phyloP scores from a whole-genome alignment of 2,329 filamentous ascomycete species.

The Colletotrichum cereale region DNA sequence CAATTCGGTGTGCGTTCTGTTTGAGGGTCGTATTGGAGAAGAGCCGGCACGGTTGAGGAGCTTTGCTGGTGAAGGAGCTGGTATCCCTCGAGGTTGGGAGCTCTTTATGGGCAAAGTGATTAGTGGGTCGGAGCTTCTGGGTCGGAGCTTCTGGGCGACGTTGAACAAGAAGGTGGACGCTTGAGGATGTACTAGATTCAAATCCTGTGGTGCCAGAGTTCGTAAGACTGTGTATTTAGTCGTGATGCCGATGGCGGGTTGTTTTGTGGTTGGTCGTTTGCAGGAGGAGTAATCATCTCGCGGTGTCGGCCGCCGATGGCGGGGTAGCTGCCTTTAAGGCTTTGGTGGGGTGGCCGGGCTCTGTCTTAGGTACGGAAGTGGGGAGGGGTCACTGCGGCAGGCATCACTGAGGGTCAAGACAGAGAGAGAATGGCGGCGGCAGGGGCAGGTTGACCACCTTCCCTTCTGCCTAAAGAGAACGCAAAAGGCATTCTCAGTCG shows the following conservation, averaged over 20 bases:
- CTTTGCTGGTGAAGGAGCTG: constrained; percentile 15
- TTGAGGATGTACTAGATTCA: neutral
- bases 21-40: constrained; percentile 5
- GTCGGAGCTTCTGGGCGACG: neutral
- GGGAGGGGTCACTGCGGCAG: neutral
- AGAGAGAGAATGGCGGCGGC: neutral
- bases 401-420: neutral
- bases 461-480: neutral
- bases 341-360: constrained; percentile 23
- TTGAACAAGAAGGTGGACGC: neutral
- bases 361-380: too few relatives aligned
- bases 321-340: constrained; percentile 37
- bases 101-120: constrained; percentile 6
- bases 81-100: constrained; percentile 21
- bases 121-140: neutral
- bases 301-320: constrained; percentile 25
- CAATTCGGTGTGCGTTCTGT: neutral
- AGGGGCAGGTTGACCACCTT: too few relatives aligned
- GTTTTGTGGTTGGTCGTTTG: neutral
- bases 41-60: constrained; percentile 4
- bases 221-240: neutral
- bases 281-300: constrained; percentile 14
- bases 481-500: neutral
- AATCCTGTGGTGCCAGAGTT: too few relatives aligned
- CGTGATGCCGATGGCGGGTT: neutral